Conservation (phyloP, 257 asterid species). For the Gentiana dahurica region DNA sequence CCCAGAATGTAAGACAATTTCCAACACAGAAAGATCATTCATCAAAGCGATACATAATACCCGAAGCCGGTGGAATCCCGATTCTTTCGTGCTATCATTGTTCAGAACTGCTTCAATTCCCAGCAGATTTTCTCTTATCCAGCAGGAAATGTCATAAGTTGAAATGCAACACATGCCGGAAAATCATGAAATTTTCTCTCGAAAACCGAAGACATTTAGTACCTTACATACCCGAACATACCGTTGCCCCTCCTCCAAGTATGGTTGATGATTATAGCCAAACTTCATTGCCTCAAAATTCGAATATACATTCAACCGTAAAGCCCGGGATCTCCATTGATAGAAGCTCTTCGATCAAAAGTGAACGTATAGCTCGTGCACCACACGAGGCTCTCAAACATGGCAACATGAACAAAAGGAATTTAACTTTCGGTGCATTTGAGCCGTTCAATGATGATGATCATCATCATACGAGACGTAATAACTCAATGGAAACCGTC, state of each 20-base stretch:
- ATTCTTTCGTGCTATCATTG: constrained; percentile 60
- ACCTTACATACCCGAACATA: constrained; percentile 32
- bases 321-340: constrained; percentile 43
- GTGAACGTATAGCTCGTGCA: constrained; percentile 18
- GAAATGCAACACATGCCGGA: constrained; percentile 54
- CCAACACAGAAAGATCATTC: constrained; percentile 33
- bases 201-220: constrained; percentile 34
- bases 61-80: constrained; percentile 79
- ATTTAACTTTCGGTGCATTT: constrained; percentile 18
- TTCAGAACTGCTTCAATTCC: constrained; percentile 56
- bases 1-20: constrained; percentile 22
- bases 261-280: constrained; percentile 28
- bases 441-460: constrained; percentile 32
- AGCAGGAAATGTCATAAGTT: constrained; percentile 51
- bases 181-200: constrained; percentile 51
- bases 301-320: constrained; percentile 43
- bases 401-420: constrained; percentile 21
- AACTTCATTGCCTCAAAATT: constrained; percentile 18
- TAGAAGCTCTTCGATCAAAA: constrained; percentile 45
- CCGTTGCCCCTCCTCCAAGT: constrained; percentile 63
- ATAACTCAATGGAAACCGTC: constrained; percentile 5
- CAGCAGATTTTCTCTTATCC: constrained; percentile 61
- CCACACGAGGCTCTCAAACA: constrained; percentile 19
- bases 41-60: constrained; percentile 43
- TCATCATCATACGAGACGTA: constrained; percentile 26